Evolutionary conservation across 176 grass and related monocot genomes (phyloP), one percentile per base, ranked within the genome.

Genomic region (Raddia distichophylla): DNA sequence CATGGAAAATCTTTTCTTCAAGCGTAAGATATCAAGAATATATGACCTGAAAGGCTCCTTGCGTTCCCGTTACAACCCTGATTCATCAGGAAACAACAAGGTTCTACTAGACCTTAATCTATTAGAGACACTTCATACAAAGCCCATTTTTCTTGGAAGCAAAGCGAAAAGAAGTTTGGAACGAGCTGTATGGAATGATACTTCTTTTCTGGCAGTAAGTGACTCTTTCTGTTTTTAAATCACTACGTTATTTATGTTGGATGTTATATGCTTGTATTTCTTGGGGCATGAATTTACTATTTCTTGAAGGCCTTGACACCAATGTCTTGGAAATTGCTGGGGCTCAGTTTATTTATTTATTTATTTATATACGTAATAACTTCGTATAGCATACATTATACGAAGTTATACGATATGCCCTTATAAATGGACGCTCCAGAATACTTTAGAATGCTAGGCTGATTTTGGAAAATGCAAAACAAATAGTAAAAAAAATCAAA

Each of bases 21-120:
- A 88, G 71, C 84, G 89, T 74, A 95, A 90, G 16, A 60, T 99
- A 76, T 91, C 96, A 62, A 93, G 96, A 87, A 88, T 95, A 70
- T 99, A 99, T 82, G 96, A 99, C 82, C 86, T 99, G 66, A 99
- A 99, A 84, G 96, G 96, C 18, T 99, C 96, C 4, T 65, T 95
- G 53, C 86, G 96, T 61, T 99, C 96, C 34, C 88, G 96, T 55
- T 99, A 99, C 80, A 99, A 99, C 60, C 79, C 91, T 69, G 91
- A 95, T 82, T 91, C 92, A 27, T 90, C 88, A 19, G 96, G 96
- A 47, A 86, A 91, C 76, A 95, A 93, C 55, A 95, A 89, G 67
- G 96, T 99, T 88, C 88, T 99, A 73, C 87, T 99, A 56, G 96
- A 99, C 88, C 81, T 95, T 77, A 99, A 99, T 90, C 79, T 99